Evolutionary conservation across 495 filamentous ascomycete genomes (phyloP).

Genomic region (Penicillium bovifimosum): DNA sequence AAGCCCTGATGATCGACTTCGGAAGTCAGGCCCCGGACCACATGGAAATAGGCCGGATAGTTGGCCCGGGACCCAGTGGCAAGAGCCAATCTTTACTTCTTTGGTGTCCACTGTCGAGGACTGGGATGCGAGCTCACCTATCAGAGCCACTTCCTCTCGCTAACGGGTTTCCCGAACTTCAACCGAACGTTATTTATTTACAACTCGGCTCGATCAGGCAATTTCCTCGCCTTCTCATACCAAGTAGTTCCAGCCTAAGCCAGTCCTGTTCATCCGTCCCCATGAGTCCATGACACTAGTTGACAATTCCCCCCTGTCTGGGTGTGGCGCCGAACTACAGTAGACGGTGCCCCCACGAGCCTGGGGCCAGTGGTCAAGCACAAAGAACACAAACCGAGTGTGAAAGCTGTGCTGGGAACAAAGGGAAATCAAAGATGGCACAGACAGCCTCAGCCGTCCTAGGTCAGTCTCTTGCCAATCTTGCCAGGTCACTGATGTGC

Average conservation of each 20-base stretch:
- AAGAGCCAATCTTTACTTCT: slow-evolving; percentile 15
- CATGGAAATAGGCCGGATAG: slow-evolving; percentile 27
- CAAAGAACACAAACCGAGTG: background rate
- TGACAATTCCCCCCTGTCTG: background rate
- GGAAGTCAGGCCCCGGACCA: slow-evolving; percentile 29
- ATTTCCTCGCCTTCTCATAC: background rate
- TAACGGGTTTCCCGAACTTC: background rate
- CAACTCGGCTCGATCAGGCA: too few relatives aligned
- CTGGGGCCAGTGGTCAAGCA: background rate
- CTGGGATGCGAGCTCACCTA: background rate
- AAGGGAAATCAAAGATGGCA: background rate
- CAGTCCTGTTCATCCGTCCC: background rate
- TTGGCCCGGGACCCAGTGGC: slow-evolving; percentile 20
- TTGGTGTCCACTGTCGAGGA: slow-evolving; percentile 5
- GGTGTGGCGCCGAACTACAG: background rate
- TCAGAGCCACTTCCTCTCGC: background rate
- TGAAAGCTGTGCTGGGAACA: slow-evolving; percentile 1
- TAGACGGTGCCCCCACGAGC: background rate
- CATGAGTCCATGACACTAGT: background rate
- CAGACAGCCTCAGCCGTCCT: slow-evolving; percentile 5
- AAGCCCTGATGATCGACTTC: slow-evolving; percentile 28
- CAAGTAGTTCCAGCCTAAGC: background rate
- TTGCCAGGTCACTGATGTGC: background rate
- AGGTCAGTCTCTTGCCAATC: background rate
- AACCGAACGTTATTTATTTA: background rate